Percentiles rank a stretch among this genome's conserved stretches.
phyloP scores from a whole-genome alignment of 2,329 filamentous ascomycete genomes.

The Sordariomycetes sp. region DNA sequence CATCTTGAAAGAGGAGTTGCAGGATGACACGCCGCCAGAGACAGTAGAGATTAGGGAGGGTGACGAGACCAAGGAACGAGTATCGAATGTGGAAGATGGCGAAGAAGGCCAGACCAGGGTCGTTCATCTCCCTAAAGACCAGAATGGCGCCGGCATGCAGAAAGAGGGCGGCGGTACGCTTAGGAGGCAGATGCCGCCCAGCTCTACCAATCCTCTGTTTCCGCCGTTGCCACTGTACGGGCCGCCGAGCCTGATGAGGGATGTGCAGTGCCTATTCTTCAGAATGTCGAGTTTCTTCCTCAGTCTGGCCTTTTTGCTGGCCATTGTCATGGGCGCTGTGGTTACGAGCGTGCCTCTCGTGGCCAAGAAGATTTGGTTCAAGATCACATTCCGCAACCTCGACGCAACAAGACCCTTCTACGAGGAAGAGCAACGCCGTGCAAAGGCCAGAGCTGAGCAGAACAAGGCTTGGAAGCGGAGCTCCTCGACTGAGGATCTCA shows the following conservation, averaged over 20 bases:
- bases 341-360: conserved; percentile 55
- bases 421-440: conserved; percentile 59
- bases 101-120: conserved; percentile 13
- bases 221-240: conserved; percentile 78
- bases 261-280: conserved; percentile 57
- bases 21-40: conserved; percentile 13
- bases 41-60: conserved; percentile 15
- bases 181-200: conserved; percentile 45
- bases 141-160: conserved; percentile 25
- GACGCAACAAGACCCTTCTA: conserved; percentile 57
- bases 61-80: conserved; percentile 13
- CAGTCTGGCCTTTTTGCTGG: conserved; percentile 66
- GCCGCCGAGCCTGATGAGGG: conserved; percentile 56
- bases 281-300: conserved; percentile 62
- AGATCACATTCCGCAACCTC: conserved; percentile 49
- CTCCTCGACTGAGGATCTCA: conserved; percentile 23
- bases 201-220: conserved; percentile 71
- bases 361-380: conserved; percentile 37
- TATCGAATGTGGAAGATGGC: conserved; percentile 19
- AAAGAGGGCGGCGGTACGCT: conserved; percentile 37
- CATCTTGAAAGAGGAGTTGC: conserved; percentile 41
- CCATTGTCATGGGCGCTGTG: conserved; percentile 67
- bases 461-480: conserved; percentile 53
- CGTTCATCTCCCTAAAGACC: conserved; percentile 13
- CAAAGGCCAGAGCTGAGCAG: conserved; percentile 44